phyloP scores from a whole-genome alignment of 177 flowering plant species.

The Telopea speciosissima region DNA sequence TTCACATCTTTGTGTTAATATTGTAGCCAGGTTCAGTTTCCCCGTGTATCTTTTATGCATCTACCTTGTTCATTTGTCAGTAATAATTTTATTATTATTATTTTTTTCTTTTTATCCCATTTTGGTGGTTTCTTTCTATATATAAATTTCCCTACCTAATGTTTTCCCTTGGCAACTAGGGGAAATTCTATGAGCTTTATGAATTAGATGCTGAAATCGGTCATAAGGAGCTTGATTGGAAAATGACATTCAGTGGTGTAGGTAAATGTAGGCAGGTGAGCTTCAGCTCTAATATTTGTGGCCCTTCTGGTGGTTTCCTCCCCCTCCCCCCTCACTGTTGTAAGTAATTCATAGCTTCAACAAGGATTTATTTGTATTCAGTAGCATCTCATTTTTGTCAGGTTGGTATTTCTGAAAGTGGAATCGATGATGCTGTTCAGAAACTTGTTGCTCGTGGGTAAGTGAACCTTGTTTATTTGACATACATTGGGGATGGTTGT shows the following conservation, averaged over 20 bases:
- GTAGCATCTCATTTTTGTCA: constrained; percentile 24
- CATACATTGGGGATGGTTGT: neutral
- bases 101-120: too few species aligned
- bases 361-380: neutral
- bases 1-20: too few species aligned
- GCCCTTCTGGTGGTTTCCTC: neutral
- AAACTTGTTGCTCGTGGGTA: constrained; percentile 93
- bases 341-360: neutral
- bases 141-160: too few species aligned
- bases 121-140: too few species aligned
- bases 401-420: constrained; percentile 97
- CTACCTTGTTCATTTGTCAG: too few species aligned
- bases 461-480: neutral
- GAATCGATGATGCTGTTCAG: constrained; percentile 95
- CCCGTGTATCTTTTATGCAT: too few species aligned
- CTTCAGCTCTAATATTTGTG: neutral
- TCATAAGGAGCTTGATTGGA: constrained; percentile 96
- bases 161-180: constrained; percentile 30
- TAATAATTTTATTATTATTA: too few species aligned
- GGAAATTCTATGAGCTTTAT: constrained; percentile 94
- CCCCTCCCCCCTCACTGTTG: neutral
- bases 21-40: too few species aligned
- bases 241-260: constrained; percentile 86
- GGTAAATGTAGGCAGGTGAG: constrained; percentile 94
- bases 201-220: constrained; percentile 97